Conservation (phyloP, 2,329 filamentous ascomycete species). For the Nemania diffusa region DNA sequence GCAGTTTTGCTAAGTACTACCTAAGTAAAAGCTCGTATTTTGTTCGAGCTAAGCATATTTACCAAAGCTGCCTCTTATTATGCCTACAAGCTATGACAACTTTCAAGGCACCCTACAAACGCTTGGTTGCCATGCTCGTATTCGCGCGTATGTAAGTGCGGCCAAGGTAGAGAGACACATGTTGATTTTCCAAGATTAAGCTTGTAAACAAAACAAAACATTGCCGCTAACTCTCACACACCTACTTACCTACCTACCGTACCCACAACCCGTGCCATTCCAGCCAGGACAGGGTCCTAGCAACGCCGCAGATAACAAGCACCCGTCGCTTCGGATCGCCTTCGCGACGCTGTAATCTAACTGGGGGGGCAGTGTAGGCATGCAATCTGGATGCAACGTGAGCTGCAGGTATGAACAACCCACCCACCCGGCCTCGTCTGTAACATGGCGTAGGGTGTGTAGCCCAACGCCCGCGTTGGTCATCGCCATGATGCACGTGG, state of each 20-base stretch:
- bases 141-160: not conserved
- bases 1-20: not conserved
- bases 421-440: constrained; percentile 14
- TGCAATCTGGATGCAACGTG: constrained; percentile 31
- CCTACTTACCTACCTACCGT: not conserved
- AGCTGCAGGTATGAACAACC: constrained; percentile 20
- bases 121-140: not conserved
- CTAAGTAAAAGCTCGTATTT: not conserved
- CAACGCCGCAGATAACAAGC: not conserved
- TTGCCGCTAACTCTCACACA: too few species aligned
- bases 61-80: not conserved
- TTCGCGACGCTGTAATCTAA: constrained; percentile 2
- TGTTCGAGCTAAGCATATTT: not conserved
- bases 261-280: not conserved
- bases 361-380: not conserved
- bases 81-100: not conserved
- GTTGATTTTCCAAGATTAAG: not conserved
- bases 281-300: too few species aligned
- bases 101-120: not conserved
- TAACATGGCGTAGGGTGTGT: too few species aligned
- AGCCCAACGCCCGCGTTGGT: not conserved
- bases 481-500: constrained; percentile 10
- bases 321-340: constrained; percentile 1
- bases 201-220: too few species aligned
- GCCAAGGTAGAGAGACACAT: too few species aligned